These are phyloP conservation scores for Zopfia rhizophila DNA, from an alignment of 2,329 filamentous ascomycete species.

Conservation along the genomic window DNA sequence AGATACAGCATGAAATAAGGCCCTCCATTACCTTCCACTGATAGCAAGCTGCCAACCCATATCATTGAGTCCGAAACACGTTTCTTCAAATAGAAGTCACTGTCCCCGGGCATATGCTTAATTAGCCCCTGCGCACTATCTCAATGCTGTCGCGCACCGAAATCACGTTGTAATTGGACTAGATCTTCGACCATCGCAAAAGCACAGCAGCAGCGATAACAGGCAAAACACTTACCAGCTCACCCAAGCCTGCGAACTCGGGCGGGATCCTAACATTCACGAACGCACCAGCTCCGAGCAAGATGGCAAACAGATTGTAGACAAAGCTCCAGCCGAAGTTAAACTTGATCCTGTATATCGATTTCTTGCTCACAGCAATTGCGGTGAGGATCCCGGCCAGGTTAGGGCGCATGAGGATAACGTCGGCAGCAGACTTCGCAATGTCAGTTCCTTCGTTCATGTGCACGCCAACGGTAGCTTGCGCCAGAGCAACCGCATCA, in stretches of 20 bases:
- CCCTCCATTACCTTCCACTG: no score
- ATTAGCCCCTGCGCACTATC: no score
- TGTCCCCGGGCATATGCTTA: no score
- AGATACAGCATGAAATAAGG: no score
- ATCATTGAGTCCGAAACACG: no score
- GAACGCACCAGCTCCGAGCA: slow-evolving; percentile 68
- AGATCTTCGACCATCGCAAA: slow-evolving; percentile 52
- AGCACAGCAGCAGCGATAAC: slow-evolving; percentile 68
- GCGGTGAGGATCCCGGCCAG: slow-evolving; percentile 67
- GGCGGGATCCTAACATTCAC: slow-evolving; percentile 70
- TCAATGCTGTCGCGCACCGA: no score
- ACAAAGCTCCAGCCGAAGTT: slow-evolving; percentile 78
- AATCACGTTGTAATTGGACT: no score
- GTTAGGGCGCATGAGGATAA: slow-evolving; percentile 69
- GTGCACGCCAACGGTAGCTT: slow-evolving; percentile 76
- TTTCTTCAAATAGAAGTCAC: no score
- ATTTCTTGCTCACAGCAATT: slow-evolving; percentile 62
- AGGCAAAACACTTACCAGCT: slow-evolving; percentile 78
- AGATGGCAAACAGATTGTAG: slow-evolving; percentile 76
- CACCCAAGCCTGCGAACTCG: slow-evolving; percentile 74
- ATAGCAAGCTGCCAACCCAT: no score
- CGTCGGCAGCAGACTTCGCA: slow-evolving; percentile 73
- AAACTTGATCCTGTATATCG: slow-evolving; percentile 61
- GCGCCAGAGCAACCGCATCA: slow-evolving; percentile 76
- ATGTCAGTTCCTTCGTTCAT: slow-evolving; percentile 70